These are phyloP conservation scores for Pseudogymnoascus sp. DNA, from an alignment of 2,329 filamentous ascomycete species.

Conservation along the genomic window DNA sequence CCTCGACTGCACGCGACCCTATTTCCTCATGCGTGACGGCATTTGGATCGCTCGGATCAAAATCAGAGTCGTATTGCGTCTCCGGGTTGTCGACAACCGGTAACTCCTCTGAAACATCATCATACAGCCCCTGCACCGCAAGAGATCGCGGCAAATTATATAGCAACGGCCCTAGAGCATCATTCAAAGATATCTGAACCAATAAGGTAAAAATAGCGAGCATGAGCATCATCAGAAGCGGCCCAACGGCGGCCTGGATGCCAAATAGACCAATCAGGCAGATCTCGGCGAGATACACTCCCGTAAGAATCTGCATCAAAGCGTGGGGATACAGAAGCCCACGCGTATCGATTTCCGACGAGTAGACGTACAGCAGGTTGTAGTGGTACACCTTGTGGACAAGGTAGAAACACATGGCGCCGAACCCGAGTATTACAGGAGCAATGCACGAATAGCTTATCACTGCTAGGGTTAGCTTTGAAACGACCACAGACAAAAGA, in stretches of 20 bases:
- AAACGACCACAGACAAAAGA: slow-evolving; percentile 11
- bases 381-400: slow-evolving; percentile 60
- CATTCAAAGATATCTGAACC: slow-evolving; percentile 38
- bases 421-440: slow-evolving; percentile 56
- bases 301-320: slow-evolving; percentile 54
- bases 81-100: slow-evolving; percentile 21
- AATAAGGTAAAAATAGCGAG: slow-evolving; percentile 45
- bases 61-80: slow-evolving; percentile 26
- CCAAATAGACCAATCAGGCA: slow-evolving; percentile 57
- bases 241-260: slow-evolving; percentile 43
- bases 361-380: slow-evolving; percentile 56
- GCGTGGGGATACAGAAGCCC: slow-evolving; percentile 56
- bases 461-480: slow-evolving; percentile 32
- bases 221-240: slow-evolving; percentile 49
- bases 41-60: slow-evolving; percentile 18
- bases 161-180: slow-evolving; percentile 23
- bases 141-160: slow-evolving; percentile 26
- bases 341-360: slow-evolving; percentile 54
- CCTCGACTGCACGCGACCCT: slow-evolving; percentile 10
- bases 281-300: slow-evolving; percentile 53
- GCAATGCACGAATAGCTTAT: slow-evolving; percentile 59
- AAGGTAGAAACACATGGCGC: slow-evolving; percentile 50
- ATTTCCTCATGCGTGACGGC: slow-evolving; percentile 19
- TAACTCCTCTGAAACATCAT: neutral
- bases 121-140: slow-evolving; percentile 21